Base-by-base conservation (phyloP, 176 grass and related monocot species). In the Microstegium vimineum region DNA sequence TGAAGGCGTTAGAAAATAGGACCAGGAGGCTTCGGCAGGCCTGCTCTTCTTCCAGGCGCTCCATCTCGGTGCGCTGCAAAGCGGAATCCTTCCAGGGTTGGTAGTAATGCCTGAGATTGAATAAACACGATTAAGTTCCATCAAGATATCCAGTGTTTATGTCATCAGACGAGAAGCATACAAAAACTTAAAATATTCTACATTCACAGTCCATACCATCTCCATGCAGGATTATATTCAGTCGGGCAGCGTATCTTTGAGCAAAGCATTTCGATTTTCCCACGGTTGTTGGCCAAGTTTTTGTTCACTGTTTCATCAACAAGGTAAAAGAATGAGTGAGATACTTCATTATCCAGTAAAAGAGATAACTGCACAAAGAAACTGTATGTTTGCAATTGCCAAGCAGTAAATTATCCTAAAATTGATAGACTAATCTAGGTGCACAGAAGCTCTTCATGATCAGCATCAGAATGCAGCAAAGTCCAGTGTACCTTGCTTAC, bases 211-310 rank as follows among this genome's bases (percentile, higher is more conserved):
- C 23, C 71, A 67, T 91, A 97, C 95, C 95, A 97, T 97, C 92
- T 92, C 95, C 92, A 97, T 74, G 92, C 73, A 45, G 92, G 88
- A 87, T 91, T 89, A 62, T 34, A 82, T 86, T 97, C 95, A 11
- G 86, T 61, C 0, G 95, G 95, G 15, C 90, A 81, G 32, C 64
- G 62, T 84, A 97, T 94, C 81, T 89, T 94, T 60, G 87, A 90
- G 78, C 88, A 92, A 17, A 92, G 83, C 22, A 45, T 66, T 82
- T 74, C 65, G 8, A 94, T 91, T 76, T 83, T 84, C 74, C n/a
- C 78, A 28, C 42, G 46, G 77, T 68, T 81, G 60, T 87, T 40
- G 9, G 62, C 36, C 66, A 94, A 75, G 87, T 86, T 56, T 52
- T 84, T 71, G 15, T 63, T 84, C 80, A 59, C 92, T 94, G 81